These are phyloP conservation scores for Zelopaecilomyces penicillatus DNA, from an alignment of 2,329 filamentous ascomycete species.

Conservation along the genomic window DNA sequence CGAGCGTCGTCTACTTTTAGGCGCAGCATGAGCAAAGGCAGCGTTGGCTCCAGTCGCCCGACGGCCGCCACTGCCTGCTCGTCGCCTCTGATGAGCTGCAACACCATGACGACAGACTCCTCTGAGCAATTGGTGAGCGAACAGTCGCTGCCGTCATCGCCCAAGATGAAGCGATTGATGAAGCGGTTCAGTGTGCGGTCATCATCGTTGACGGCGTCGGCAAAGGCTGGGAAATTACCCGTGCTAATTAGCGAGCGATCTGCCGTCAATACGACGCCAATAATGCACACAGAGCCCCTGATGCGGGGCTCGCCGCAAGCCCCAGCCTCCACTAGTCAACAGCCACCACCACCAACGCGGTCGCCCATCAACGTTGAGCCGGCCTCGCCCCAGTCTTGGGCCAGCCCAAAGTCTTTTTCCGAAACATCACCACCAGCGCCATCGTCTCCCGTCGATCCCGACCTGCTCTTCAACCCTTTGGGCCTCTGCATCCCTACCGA, in stretches of 20 bases:
- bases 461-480: conserved; percentile 40
- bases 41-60: conserved; percentile 10
- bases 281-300: conserved; percentile 10
- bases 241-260: conserved; percentile 12
- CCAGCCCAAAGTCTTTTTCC: conserved; percentile 7
- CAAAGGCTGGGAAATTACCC: conserved; percentile 19
- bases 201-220: conserved; percentile 13
- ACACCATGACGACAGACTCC: neutral
- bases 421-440: conserved; percentile 14
- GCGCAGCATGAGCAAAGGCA: neutral
- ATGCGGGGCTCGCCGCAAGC: conserved; percentile 16
- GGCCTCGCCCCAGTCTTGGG: conserved; percentile 3
- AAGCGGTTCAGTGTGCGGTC: conserved; percentile 20
- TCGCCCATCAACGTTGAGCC: conserved; percentile 2
- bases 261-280: conserved; percentile 5
- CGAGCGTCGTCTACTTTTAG: conserved; percentile 9
- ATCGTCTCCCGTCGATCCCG: conserved; percentile 19
- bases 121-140: neutral
- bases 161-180: conserved; percentile 16
- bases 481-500: conserved; percentile 49
- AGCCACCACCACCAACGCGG: conserved; percentile 3
- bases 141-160: conserved; percentile 1
- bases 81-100: neutral
- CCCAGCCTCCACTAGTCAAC: conserved; percentile 13
- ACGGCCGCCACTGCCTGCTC: conserved; percentile 13